Conservation (phyloP, 345 rosid genomes). For the Turritis glabra region DNA sequence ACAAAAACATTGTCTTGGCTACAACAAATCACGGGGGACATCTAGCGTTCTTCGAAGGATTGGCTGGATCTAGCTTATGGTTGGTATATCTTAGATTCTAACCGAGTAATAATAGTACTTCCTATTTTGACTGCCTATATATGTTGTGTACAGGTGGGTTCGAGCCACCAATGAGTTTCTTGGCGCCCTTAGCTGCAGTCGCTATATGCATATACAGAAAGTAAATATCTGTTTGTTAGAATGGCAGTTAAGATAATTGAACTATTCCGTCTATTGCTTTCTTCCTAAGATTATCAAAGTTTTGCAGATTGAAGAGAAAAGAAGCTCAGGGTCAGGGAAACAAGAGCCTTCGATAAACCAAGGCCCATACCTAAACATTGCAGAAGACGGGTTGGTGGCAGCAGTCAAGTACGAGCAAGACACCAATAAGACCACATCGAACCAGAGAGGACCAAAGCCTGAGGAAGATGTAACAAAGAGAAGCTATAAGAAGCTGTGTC, state of each 20-base stretch:
- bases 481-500: slow-evolving; percentile 46
- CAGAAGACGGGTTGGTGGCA: slow-evolving; percentile 71
- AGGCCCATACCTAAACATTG: slow-evolving; percentile 63
- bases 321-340: slow-evolving; percentile 26
- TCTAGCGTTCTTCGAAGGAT: slow-evolving; percentile 87
- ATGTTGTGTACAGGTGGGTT: slow-evolving; percentile 72
- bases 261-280: background rate
- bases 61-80: slow-evolving; percentile 67
- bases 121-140: slow-evolving; percentile 4
- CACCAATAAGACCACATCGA: slow-evolving; percentile 2
- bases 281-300: background rate
- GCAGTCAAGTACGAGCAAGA: slow-evolving; percentile 51
- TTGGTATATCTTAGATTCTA: slow-evolving; percentile 30
- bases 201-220: slow-evolving; percentile 65
- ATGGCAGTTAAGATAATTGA: background rate
- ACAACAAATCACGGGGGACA: slow-evolving; percentile 84
- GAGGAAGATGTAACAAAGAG: slow-evolving; percentile 36
- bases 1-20: slow-evolving; percentile 76
- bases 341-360: slow-evolving; percentile 60
- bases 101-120: background rate
- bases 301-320: slow-evolving; percentile 43
- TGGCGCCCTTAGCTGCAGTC: slow-evolving; percentile 57
- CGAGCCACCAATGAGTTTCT: slow-evolving; percentile 80
- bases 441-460: slow-evolving; percentile 33
- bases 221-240: slow-evolving; percentile 26